These are phyloP conservation scores for Viridothelium virens DNA, from an alignment of 495 filamentous ascomycete genomes.

Conservation along the genomic window DNA sequence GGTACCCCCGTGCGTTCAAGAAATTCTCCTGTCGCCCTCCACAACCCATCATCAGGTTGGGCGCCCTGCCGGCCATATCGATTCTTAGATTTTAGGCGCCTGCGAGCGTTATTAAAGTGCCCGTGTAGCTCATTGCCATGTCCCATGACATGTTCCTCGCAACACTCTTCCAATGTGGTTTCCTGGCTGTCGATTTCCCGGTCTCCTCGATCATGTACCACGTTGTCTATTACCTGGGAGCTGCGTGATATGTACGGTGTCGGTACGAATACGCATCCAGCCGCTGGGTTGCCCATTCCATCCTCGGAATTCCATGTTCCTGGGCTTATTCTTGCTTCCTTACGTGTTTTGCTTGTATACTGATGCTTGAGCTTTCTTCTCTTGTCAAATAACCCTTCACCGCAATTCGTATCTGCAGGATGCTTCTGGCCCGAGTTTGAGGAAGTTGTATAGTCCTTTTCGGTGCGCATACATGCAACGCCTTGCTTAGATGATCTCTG, in stretches of 20 bases:
- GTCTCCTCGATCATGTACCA: not conserved
- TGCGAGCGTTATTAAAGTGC: not conserved
- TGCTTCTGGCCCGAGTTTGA: not conserved
- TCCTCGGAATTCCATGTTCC: too few species aligned
- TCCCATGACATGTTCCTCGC: not conserved
- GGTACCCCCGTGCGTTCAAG: not conserved
- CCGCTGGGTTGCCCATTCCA: not conserved
- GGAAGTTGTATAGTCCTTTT: not conserved
- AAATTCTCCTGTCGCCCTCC: not conserved
- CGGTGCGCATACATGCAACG: too few species aligned
- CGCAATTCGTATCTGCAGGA: not conserved
- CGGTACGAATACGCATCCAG: not conserved
- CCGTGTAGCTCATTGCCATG: not conserved
- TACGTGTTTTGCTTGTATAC: not conserved
- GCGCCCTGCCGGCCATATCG: not conserved
- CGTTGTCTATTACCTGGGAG: not conserved
- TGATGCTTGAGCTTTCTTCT: constrained; percentile 8
- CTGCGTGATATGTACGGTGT: not conserved
- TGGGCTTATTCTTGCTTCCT: not conserved
- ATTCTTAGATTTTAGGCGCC: not conserved
- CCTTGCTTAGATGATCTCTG: not conserved
- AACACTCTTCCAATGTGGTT: not conserved
- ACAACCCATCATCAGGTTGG: not conserved
- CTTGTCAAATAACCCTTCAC: not conserved
- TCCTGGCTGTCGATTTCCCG: not conserved